A percentile compares a stretch with the other conserved stretches of the same genome.
These are phyloP conservation scores for Polytolypa hystricis DNA, from an alignment of 2,329 filamentous ascomycete species.

Conservation along the genomic window DNA sequence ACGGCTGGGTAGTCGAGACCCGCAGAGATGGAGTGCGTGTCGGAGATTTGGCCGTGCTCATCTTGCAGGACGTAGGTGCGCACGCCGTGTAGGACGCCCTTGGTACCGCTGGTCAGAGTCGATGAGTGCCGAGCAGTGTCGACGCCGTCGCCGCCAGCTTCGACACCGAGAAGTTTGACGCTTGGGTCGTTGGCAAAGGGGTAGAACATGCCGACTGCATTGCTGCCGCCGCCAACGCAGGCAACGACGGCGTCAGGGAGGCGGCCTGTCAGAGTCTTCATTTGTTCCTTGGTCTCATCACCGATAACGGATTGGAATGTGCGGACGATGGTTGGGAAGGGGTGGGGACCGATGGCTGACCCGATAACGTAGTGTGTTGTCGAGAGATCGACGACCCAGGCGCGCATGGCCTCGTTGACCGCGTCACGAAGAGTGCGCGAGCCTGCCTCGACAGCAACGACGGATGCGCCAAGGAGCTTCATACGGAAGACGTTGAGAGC, in stretches of 20 bases:
- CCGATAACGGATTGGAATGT: constrained; percentile 98
- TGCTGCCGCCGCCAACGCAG: constrained; percentile 90
- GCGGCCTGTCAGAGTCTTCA: constrained; percentile 72
- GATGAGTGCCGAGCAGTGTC: constrained; percentile 79
- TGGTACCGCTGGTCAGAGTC: constrained; percentile 72
- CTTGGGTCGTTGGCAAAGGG: constrained; percentile 76
- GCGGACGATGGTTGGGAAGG: constrained; percentile 93
- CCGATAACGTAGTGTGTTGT: constrained; percentile 98
- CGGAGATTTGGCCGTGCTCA: constrained; percentile 79
- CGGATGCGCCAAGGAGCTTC: constrained; percentile 85
- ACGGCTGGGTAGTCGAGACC: constrained; percentile 96
- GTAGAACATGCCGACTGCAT: constrained; percentile 96
- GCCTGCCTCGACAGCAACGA: constrained; percentile 86
- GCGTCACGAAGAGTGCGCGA: constrained; percentile 73
- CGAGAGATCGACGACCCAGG: constrained; percentile 86
- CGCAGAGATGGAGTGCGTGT: constrained; percentile 93
- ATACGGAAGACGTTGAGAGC: constrained; percentile 98
- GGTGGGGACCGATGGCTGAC: constrained; percentile 92
- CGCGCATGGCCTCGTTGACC: constrained; percentile 88
- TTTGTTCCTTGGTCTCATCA: constrained; percentile 84
- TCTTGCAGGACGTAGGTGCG: constrained; percentile 93
- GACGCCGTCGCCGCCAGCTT: constrained; percentile 87
- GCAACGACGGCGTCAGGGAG: constrained; percentile 93
- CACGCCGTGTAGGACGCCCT: constrained; percentile 91
- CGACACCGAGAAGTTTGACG: constrained; percentile 85